A percentile compares a stretch with the other conserved stretches of the same genome.
Evolutionary conservation across 2,329 filamentous ascomycete species (phyloP).

Genomic region (Magnaporthiopsis incrustans): DNA sequence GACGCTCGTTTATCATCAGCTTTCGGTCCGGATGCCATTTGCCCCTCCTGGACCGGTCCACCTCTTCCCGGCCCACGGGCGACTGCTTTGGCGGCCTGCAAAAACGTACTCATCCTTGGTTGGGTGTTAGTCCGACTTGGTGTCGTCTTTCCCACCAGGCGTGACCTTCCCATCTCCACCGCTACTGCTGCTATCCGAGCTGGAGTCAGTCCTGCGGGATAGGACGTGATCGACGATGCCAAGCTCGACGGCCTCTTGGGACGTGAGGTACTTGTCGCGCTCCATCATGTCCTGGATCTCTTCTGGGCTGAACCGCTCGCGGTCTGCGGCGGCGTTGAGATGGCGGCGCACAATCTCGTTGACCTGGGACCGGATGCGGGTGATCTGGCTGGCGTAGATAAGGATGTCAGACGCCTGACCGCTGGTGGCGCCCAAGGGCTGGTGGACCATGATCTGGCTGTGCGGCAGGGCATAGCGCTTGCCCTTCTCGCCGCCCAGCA

Average conservation of each 20-base stretch:
- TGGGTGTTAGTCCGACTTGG: conserved; percentile 1
- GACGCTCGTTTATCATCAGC: neutral
- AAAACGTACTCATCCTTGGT: neutral
- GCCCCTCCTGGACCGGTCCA: neutral
- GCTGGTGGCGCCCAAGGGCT: conserved; percentile 69
- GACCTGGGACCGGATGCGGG: conserved; percentile 74
- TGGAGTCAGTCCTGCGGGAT: conserved; percentile 40
- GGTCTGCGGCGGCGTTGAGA: conserved; percentile 66
- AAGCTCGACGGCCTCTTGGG: conserved; percentile 78
- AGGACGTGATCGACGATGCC: conserved; percentile 91
- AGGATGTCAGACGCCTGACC: conserved; percentile 74
- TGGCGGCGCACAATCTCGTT: conserved; percentile 87
- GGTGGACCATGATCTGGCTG: conserved; percentile 93
- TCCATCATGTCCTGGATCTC: conserved; percentile 96
- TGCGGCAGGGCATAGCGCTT: conserved; percentile 89
- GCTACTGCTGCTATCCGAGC: conserved; percentile 26
- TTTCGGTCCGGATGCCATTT: neutral
- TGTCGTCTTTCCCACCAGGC: conserved; percentile 7
- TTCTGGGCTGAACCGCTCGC: conserved; percentile 69
- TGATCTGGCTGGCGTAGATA: conserved; percentile 95
- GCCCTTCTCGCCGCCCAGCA: conserved; percentile 77
- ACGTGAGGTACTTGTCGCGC: conserved; percentile 87
- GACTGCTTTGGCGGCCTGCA: neutral
- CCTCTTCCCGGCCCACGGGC: neutral
- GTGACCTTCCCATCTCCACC: conserved; percentile 15